Conservation (phyloP, 1,284 basidiomycete genomes). For the Anthracocystis panici-leucophaei region DNA sequence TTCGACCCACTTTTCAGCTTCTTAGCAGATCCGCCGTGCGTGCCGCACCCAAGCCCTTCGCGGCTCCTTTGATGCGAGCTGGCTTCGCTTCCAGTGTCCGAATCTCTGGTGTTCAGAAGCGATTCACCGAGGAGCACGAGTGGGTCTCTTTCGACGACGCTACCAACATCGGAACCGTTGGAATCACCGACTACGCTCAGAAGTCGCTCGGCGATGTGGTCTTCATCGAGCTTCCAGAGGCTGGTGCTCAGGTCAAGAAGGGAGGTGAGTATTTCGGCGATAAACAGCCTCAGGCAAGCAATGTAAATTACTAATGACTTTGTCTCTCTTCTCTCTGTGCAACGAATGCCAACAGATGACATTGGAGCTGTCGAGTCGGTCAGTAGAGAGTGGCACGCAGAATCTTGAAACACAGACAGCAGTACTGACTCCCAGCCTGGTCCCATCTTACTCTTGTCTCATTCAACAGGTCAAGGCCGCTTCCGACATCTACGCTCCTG, state of each 20-base stretch:
- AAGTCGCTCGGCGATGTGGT: slow-evolving; percentile 94
- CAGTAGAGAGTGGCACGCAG: slow-evolving; percentile 7
- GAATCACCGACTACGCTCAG: slow-evolving; percentile 95
- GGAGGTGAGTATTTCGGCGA: slow-evolving; percentile 76
- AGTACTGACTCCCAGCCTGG: slow-evolving; percentile 6
- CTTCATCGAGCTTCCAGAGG: slow-evolving; percentile 88
- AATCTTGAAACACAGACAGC: too few species aligned
- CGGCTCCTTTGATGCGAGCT: slow-evolving; percentile 29
- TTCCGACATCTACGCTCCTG: slow-evolving; percentile 95
- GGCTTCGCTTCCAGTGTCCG: slow-evolving; percentile 41
- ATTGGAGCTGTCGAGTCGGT: slow-evolving; percentile 96
- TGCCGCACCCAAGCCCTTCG: slow-evolving; percentile 37
- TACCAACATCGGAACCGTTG: slow-evolving; percentile 84
- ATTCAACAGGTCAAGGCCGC: slow-evolving; percentile 81
- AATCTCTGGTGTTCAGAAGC: slow-evolving; percentile 46
- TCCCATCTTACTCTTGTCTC: background rate
- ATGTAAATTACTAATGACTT: background rate
- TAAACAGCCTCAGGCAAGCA: background rate
- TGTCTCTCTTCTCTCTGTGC: background rate
- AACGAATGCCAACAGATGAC: slow-evolving; percentile 74
- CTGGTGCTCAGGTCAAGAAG: slow-evolving; percentile 78
- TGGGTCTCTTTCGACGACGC: slow-evolving; percentile 83
- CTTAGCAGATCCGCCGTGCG: slow-evolving; percentile 35
- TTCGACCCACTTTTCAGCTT: slow-evolving; percentile 31
- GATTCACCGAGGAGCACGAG: slow-evolving; percentile 87